A percentile compares a stretch with the other conserved stretches of the same genome.
Evolutionary conservation across 352 stramenopile genomes (phyloP).

Genomic region (Pythium monospermum): DNA sequence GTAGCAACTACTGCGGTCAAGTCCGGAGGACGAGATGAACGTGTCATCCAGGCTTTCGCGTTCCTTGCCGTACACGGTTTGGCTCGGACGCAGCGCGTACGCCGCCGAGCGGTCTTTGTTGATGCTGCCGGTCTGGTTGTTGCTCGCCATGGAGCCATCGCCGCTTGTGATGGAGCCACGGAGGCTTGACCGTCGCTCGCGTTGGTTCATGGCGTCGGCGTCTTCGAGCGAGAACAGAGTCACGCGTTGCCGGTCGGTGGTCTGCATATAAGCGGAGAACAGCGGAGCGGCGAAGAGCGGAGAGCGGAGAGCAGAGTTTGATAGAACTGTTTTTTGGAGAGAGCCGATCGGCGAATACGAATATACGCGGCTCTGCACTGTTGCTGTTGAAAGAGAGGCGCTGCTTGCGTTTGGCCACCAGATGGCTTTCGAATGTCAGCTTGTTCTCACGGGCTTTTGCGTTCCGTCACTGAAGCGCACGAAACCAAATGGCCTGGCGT

Average conservation of each 20-base stretch:
- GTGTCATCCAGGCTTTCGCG: constrained; percentile 48
- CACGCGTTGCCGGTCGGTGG: constrained; percentile 52
- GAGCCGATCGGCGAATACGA: too few relatives aligned
- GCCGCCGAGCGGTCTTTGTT: constrained; percentile 27
- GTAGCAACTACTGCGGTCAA: constrained; percentile 35
- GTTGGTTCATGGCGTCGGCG: constrained; percentile 62
- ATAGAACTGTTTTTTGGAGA: too few relatives aligned
- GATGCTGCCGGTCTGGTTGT: constrained; percentile 3
- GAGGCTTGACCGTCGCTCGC: constrained; percentile 44
- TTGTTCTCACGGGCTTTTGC: too few relatives aligned
- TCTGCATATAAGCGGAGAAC: too few relatives aligned
- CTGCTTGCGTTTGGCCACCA: neutral
- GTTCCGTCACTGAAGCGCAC: too few relatives aligned
- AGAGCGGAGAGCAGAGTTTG: neutral
- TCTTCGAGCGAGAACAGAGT: constrained; percentile 70
- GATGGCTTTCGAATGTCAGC: too few relatives aligned
- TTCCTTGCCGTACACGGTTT: constrained; percentile 53
- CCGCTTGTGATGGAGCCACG: constrained; percentile 17
- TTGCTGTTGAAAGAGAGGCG: neutral
- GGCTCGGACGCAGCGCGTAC: constrained; percentile 56
- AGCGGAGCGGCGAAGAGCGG: neutral
- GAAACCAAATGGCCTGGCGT: neutral
- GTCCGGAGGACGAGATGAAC: constrained; percentile 52
- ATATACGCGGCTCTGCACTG: neutral
- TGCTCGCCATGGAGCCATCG: too few relatives aligned